Evolutionary conservation across 2,329 filamentous ascomycete genomes (phyloP), one percentile per base, ranked within the genome.

Genomic region (Cladophialophora bantiana): DNA sequence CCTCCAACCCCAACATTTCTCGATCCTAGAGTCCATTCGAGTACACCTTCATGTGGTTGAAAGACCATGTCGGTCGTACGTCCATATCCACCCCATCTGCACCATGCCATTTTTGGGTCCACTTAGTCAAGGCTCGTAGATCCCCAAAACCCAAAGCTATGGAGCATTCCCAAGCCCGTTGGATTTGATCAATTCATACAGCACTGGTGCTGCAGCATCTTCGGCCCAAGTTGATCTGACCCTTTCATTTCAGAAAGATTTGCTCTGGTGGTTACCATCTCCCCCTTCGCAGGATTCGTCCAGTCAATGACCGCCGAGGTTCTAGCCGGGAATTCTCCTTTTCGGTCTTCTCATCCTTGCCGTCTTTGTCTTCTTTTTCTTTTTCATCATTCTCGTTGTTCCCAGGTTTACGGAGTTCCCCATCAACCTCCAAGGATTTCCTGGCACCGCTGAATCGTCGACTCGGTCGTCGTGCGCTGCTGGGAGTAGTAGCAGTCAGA

Each of bases 401-500:
- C 13, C 34, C 55, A 40, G 57, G 32, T 15, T 35, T 36, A 13
- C 40, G 52, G 7, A 32, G 31, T 12, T 67, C 57, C 9, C 36
- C 59, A 26, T 67, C 68, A 4, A 40, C 53, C 31, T 70, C 68
- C 5, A 68, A 62, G 9, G 65, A 67, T 56, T 63, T 62, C 42
- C 65, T 58, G 6, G 64, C 62, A 12, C 48, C 26, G 54, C 67
- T 71, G 6, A 52, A 66, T 26, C 67, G 67, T 40, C 69, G 65
- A 59, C 67, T 70, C 3, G 52, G 38, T 50, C 69, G 65, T 53
- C 59, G 61, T 38, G 36, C 67, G 31, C 69, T 68, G 13, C 54
- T 59, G 7, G 68, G 68, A 4, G 65, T 68, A 7, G 53, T 62
- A 7, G 67, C 57, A 10, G 59, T 18, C 9, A 70, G 40, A 13